These are phyloP conservation scores for Pyricularia grisea DNA, from an alignment of 2,329 filamentous ascomycete species.

Conservation along the genomic window DNA sequence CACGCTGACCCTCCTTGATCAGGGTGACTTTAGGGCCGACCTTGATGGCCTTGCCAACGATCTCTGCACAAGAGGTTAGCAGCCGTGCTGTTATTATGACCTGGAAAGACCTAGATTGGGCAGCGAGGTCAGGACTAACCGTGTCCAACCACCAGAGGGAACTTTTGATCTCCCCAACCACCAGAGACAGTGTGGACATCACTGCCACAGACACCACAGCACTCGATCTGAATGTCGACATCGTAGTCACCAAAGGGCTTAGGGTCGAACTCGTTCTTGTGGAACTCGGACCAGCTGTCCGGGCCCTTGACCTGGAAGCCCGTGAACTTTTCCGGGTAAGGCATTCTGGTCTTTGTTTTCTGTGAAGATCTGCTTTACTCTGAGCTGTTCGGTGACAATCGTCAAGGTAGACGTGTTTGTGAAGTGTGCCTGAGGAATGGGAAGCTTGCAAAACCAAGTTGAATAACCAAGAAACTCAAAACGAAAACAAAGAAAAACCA, in stretches of 20 bases:
- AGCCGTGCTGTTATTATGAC: neutral
- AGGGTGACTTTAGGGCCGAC: conserved; percentile 55
- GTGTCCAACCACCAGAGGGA: conserved; percentile 59
- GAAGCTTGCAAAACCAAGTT: neutral
- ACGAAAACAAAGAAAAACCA: neutral
- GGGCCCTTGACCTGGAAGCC: conserved; percentile 50
- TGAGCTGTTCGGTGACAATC: neutral
- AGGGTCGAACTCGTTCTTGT: conserved; percentile 68
- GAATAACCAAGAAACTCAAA: neutral
- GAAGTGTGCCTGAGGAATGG: neutral
- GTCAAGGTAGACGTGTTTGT: neutral
- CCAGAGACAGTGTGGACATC: conserved; percentile 63
- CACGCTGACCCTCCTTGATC: conserved; percentile 51
- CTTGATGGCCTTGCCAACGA: conserved; percentile 58
- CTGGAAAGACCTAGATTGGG: too few relatives aligned
- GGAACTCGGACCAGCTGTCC: conserved; percentile 47
- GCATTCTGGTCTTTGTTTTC: conserved; percentile 25
- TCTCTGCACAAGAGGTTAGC: conserved; percentile 33
- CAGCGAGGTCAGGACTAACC: conserved; percentile 26
- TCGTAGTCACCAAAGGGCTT: conserved; percentile 84
- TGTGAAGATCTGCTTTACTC: neutral
- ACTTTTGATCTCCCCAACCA: conserved; percentile 55
- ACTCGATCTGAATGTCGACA: conserved; percentile 79
- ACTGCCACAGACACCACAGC: conserved; percentile 66
- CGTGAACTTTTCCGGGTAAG: conserved; percentile 49